Conservation (phyloP, 2,329 filamentous ascomycete species). For the Aspergillus fijiensis region DNA sequence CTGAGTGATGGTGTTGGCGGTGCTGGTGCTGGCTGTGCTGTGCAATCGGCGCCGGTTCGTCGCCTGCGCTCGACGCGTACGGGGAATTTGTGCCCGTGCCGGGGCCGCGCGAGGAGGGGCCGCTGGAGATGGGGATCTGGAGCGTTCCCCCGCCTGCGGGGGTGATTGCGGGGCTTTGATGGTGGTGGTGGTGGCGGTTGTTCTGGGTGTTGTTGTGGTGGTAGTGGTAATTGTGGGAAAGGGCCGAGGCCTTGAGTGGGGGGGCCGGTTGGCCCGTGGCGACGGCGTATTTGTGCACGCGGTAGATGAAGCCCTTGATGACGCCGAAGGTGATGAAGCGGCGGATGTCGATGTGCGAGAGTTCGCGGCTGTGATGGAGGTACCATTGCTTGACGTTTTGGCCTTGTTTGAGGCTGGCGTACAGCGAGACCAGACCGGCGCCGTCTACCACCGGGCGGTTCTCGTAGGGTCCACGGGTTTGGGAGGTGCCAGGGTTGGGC, state of each 20-base stretch:
- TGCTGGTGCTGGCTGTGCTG: constrained; percentile 8
- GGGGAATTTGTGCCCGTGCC: constrained; percentile 35
- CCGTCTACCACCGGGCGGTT: constrained; percentile 39
- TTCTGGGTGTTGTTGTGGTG: not conserved
- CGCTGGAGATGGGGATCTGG: constrained; percentile 20
- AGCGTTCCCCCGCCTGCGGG: not conserved
- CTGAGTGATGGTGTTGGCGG: constrained; percentile 3
- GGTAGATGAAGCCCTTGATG: constrained; percentile 91
- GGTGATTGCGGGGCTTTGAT: not conserved
- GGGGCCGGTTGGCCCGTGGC: constrained; percentile 37
- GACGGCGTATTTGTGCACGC: constrained; percentile 87
- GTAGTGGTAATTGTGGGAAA: constrained; percentile 15
- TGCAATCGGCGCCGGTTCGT: constrained; percentile 21
- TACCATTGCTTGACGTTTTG: constrained; percentile 87
- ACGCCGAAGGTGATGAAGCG: constrained; percentile 93
- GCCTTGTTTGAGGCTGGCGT: constrained; percentile 79
- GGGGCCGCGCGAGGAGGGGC: constrained; percentile 28
- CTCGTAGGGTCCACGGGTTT: constrained; percentile 8
- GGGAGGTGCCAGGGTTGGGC: not conserved
- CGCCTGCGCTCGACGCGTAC: constrained; percentile 25
- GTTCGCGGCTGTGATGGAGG: constrained; percentile 67
- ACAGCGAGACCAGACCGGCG: constrained; percentile 69
- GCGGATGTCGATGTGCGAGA: constrained; percentile 79
- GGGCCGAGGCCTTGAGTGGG: constrained; percentile 24
- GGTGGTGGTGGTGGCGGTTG: not conserved